Evolutionary conservation across 2,329 filamentous ascomycete species (phyloP), one percentile per base, ranked within the genome.

Genomic region (Fusarium nisikadoi): DNA sequence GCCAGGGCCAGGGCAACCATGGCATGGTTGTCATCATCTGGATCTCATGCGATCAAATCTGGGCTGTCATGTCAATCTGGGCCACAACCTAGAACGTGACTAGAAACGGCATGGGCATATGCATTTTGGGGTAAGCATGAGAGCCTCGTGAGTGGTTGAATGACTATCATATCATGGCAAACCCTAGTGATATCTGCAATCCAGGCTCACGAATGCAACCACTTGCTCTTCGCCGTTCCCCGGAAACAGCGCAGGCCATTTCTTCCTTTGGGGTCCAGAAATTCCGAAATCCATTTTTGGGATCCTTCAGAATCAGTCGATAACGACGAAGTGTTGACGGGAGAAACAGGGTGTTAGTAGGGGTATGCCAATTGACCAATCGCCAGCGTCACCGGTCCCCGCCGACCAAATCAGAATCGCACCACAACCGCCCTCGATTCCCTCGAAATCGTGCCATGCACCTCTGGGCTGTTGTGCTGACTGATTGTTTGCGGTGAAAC

Each of bases 351-450:
- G 62, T 62, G 53, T 55, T 43, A 53, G 59, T 59, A 55, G 20
- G 47, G n/a, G 31, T 46, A 49, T 12, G n/a, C 4, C 33, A 33
- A 42, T 54, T 54, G 65, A 49, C 76, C 76, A 77, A 77, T 77
- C 72, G 75, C 46, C 54, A 57, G 59, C 41, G 41, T 52, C 68
- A 38, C 65, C 76, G 74, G 76, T 71, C 72, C 63, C 76, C 73
- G 73, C 76, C 76, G 75, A 68, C 60, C 46, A 65, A 71, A 66
- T 63, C 58, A 74, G 63, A 68, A 77, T 77, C 50, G 76, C 76
- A 77, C 76, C 74, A 77, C 74, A 61, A 57, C 68, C 57, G 38
- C 54, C 62, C 52, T 47, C 55, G 49, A 50, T 52, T 53, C 57
- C 62, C 43, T 70, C 52, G 57, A 69, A 77, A 77, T 77, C 76